Conservation (phyloP, 257 asterid species). For the Solanum clarkiae region DNA sequence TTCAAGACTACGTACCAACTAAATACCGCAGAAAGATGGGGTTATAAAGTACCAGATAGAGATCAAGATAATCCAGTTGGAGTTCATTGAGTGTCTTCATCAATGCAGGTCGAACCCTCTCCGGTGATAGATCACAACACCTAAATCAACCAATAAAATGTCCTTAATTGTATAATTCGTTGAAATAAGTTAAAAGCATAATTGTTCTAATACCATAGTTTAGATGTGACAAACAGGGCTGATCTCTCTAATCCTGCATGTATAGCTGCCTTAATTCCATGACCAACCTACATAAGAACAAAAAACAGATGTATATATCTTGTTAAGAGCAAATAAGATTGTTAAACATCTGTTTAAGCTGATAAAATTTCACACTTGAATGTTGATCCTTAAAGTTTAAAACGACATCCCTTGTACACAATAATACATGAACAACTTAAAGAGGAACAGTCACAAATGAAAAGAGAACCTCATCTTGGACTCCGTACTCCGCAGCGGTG, state of each 20-base stretch:
- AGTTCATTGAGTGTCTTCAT: slow-evolving; percentile 40
- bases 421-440: background rate
- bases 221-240: slow-evolving; percentile 44
- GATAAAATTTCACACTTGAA: background rate
- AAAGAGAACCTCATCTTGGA: slow-evolving; percentile 28
- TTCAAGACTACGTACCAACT: background rate
- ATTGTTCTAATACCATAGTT: slow-evolving; percentile 35
- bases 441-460: too few species aligned
- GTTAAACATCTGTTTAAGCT: background rate
- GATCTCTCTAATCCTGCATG: slow-evolving; percentile 56
- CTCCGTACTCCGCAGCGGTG: slow-evolving; percentile 49
- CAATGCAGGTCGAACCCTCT: slow-evolving; percentile 60
- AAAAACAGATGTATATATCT: background rate
- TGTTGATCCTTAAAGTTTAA: background rate
- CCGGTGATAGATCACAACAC: slow-evolving; percentile 47
- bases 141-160: slow-evolving; percentile 6
- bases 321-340: background rate
- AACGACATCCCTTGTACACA: background rate
- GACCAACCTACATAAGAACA: slow-evolving; percentile 29
- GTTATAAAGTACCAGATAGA: slow-evolving; percentile 34
- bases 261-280: slow-evolving; percentile 40
- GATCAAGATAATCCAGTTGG: slow-evolving; percentile 66
- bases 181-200: background rate
- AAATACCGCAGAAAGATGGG: background rate
- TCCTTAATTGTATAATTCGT: background rate